Evolutionary conservation across 1,139 yeast genomes (phyloP), one percentile per base, ranked within the genome.

Genomic region (Geotrichum bryndzae): DNA sequence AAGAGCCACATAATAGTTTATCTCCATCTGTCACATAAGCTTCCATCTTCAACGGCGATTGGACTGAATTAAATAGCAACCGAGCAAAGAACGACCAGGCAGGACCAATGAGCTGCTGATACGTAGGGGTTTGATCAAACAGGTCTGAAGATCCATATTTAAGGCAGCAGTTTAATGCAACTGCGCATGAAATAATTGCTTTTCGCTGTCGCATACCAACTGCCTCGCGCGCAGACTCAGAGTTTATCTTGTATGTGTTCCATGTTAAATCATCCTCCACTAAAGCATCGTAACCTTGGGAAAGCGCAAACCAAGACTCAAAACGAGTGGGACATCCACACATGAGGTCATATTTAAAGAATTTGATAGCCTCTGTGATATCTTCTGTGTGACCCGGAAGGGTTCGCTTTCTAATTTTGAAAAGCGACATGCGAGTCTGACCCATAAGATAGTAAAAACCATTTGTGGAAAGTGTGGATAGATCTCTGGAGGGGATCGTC

Each of bases 241-340:
- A 79, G 48, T 87, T 87, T 50, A 91, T 75, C 68, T 88, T 88
- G 70, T 92, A 97, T 0, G 97, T 87, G 0, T 94, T 88, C 96
- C 96, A 90, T 8, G 90, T 85, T 61, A 94, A 76, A 66, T 90
- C 97, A 72, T 90, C 96, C 66, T 92, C 98, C 0, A 88, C 96
- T 51, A 89, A 76, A 62, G 79, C 85, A 0, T 92, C 87, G 68
- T 83, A 91, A 0, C 95, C 86, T 71, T 87, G 94, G 0, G 96
- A 97, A 23, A 94, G 74, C 1, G 90, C 79, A 57, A 84, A 78
- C 99, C 99, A 95, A 18, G 90, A 84, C 72, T 94, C 99, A 58
- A 87, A 80, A 33, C 97, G 77, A 58, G 81, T 77, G 18, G 61
- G 57, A 1, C 88, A 81, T 2, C 87, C 85, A 70, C 85, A 85